phyloP scores from a whole-genome alignment of 306 rosid genomes.

The Acacia confusa region DNA sequence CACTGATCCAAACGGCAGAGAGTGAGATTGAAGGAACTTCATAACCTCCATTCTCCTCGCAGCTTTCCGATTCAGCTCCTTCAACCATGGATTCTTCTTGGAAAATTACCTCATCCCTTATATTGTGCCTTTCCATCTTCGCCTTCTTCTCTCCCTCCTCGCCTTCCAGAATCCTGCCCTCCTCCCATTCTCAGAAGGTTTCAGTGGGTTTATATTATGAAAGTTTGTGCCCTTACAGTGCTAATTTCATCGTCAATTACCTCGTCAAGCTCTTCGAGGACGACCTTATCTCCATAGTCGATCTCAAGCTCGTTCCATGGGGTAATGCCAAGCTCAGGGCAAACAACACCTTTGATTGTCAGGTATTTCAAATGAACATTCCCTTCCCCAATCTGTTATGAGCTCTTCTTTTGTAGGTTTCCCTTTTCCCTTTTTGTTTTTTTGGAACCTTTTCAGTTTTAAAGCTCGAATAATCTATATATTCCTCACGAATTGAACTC shows the following conservation, averaged over 20 bases:
- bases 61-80: conserved; percentile 14
- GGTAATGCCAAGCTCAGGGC: conserved; percentile 68
- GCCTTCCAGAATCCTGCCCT: conserved; percentile 26
- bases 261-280: conserved; percentile 58
- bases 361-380: conserved; percentile 45
- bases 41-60: neutral
- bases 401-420: neutral
- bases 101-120: conserved; percentile 1
- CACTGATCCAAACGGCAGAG: neutral
- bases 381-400: neutral
- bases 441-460: neutral
- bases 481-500: neutral
- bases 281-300: conserved; percentile 61
- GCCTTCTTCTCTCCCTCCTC: conserved; percentile 36
- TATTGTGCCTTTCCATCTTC: conserved; percentile 32
- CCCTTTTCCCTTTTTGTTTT: no score
- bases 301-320: conserved; percentile 86
- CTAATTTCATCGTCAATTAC: conserved; percentile 62
- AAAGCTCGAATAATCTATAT: neutral
- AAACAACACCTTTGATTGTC: conserved; percentile 68
- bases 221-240: conserved; percentile 79
- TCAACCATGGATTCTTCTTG: conserved; percentile 44
- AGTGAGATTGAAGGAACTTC: neutral
- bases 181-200: conserved; percentile 55
- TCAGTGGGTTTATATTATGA: conserved; percentile 74